Conservation (phyloP, 495 filamentous ascomycete genomes). For the Penicillium nucicola region DNA sequence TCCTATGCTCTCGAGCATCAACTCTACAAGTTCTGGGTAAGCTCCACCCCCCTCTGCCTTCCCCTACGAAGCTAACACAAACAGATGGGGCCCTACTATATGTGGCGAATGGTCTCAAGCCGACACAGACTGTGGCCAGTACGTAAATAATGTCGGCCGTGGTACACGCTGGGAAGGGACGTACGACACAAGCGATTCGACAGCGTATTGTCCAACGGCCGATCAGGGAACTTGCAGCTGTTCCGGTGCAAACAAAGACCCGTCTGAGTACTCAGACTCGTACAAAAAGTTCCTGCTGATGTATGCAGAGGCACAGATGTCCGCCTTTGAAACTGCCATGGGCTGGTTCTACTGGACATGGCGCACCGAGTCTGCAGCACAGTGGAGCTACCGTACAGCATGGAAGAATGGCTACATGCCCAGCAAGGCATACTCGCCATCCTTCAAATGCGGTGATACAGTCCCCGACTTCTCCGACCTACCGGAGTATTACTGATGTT, state of each 20-base stretch:
- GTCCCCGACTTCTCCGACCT: constrained; percentile 68
- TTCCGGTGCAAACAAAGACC: constrained; percentile 68
- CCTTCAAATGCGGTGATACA: constrained; percentile 67
- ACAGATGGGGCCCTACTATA: constrained; percentile 87
- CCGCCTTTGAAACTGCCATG: constrained; percentile 82
- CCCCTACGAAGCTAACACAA: constrained; percentile 1
- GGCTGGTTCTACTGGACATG: constrained; percentile 99
- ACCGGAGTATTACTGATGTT: constrained; percentile 67
- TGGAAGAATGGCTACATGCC: constrained; percentile 83
- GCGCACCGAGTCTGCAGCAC: constrained; percentile 72
- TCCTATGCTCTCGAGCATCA: constrained; percentile 65
- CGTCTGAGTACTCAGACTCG: constrained; percentile 57
- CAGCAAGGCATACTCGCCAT: constrained; percentile 66
- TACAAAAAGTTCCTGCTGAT: constrained; percentile 86
- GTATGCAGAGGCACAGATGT: constrained; percentile 96
- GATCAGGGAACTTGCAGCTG: constrained; percentile 65
- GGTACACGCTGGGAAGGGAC: constrained; percentile 93
- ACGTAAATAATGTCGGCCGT: constrained; percentile 85
- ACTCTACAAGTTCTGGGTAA: constrained; percentile 68
- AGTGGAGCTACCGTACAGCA: constrained; percentile 93
- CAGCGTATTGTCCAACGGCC: constrained; percentile 67
- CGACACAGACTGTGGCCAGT: constrained; percentile 88
- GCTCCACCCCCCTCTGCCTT: constrained; percentile 2
- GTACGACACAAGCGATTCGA: constrained; percentile 55
- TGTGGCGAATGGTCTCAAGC: constrained; percentile 98